Conservation (phyloP, 2,329 filamentous ascomycete genomes). For the Penicillium sp. region DNA sequence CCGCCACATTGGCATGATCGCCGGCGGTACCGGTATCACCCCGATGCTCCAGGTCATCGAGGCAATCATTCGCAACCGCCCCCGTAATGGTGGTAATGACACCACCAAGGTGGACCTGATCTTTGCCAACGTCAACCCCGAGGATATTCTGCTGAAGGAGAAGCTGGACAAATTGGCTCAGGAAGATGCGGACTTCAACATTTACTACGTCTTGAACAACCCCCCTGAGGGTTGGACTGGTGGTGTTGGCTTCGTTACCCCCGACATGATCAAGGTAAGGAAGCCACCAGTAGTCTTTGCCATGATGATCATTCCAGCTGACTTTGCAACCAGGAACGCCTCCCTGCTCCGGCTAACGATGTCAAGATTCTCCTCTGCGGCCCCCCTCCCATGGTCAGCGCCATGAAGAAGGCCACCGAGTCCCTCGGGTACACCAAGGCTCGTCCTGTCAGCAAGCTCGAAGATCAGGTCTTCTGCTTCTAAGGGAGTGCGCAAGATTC, state of each 20-base stretch:
- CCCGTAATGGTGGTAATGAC: conserved; percentile 61
- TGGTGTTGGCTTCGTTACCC: conserved; percentile 88
- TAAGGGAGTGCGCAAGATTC: conserved; percentile 39
- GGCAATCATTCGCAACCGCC: conserved; percentile 75
- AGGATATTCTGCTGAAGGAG: conserved; percentile 90
- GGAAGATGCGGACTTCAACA: conserved; percentile 73
- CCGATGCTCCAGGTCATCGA: conserved; percentile 96
- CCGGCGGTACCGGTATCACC: conserved; percentile 94
- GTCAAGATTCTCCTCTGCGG: conserved; percentile 94
- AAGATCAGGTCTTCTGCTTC: conserved; percentile 97
- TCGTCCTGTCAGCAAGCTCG: conserved; percentile 89
- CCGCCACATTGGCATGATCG: conserved; percentile 94
- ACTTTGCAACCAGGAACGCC: conserved; percentile 35
- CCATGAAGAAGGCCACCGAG: conserved; percentile 93
- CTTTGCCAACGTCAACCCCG: conserved; percentile 89
- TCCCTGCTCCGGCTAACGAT: conserved; percentile 76
- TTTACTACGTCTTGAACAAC: conserved; percentile 96
- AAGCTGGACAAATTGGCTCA: conserved; percentile 74
- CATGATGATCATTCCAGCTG: conserved; percentile 18
- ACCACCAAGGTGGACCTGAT: conserved; percentile 87
- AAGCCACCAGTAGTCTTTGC: too few species aligned
- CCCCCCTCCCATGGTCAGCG: conserved; percentile 92
- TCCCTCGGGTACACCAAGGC: conserved; percentile 87
- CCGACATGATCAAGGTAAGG: conserved; percentile 82
- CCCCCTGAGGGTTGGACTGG: conserved; percentile 87